phyloP scores from a whole-genome alignment of 1,139 yeast genomes.

The Sugiyamaella pinicola region DNA sequence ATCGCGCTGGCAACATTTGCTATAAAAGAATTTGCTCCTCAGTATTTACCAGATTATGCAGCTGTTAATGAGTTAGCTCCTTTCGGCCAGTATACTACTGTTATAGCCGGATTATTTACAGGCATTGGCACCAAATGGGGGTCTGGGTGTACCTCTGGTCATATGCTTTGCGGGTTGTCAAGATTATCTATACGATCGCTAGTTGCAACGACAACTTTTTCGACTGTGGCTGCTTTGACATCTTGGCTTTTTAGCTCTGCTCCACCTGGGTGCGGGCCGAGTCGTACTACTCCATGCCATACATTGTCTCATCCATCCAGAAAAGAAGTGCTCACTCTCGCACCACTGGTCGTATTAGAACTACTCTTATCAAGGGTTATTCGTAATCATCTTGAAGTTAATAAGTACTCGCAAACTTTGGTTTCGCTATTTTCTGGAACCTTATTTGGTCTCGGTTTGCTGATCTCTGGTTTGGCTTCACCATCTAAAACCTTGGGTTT shows the following conservation, averaged over 20 bases:
- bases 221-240: conserved; percentile 41
- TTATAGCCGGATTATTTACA: conserved; percentile 45
- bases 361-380: conserved; percentile 22
- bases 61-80: conserved; percentile 28
- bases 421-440: conserved; percentile 45
- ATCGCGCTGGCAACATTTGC: conserved; percentile 36
- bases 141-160: conserved; percentile 56
- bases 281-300: conserved; percentile 26
- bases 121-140: conserved; percentile 52
- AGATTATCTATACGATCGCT: conserved; percentile 48
- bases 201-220: conserved; percentile 47
- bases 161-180: conserved; percentile 52
- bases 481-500: conserved; percentile 51
- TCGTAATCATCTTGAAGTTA: conserved; percentile 23
- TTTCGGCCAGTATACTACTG: conserved; percentile 24
- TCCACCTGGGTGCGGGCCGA: conserved; percentile 25
- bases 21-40: conserved; percentile 36
- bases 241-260: conserved; percentile 31
- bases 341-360: conserved; percentile 22
- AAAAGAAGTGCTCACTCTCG: conserved; percentile 22
- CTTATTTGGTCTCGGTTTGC: conserved; percentile 49
- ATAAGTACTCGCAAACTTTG: conserved; percentile 29
- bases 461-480: conserved; percentile 51
- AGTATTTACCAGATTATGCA: conserved; percentile 36
- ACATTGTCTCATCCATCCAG: conserved; percentile 26